Evolutionary conservation across 371 early-diverging fungal species (phyloP), one percentile per base, ranked within the genome.

Genomic region (Saksenaea oblongispora): DNA sequence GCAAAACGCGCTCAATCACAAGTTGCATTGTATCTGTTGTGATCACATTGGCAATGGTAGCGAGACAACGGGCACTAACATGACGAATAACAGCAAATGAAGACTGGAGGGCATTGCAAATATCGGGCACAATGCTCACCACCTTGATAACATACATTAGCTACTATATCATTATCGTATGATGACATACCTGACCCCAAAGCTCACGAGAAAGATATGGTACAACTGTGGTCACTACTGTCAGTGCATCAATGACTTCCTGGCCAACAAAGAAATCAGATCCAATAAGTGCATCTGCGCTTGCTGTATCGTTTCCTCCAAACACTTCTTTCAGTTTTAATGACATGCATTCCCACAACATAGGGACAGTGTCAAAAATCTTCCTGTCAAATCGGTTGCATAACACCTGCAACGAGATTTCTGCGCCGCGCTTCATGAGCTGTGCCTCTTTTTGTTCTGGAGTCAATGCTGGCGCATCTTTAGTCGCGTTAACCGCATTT

Each of bases 341-440:
- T 17, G 84, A 63, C 47, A 93, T 78, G 34, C 89, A 86, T 34
- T 87, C 87, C 93, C 95, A 95, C 22, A 97, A 64, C 55, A 87
- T 89, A 13, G 98, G 96, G 0, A 93, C 83, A 4, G 64, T 70
- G 3, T 76, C 77, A 70, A 96, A 91, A 26, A 96, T 76, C 1
- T 71, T 66, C 8, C 78, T 66, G 0, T 92, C 95, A 79, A 95
- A 95, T 5, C 78, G 78, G 28, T 70, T 75, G 56, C 93, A 93
- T 8, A 96, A 75, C 22, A 84, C 83, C 31, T 80, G 71, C 24
- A 96, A 69, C 1, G 95, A 87, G 9, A 75, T 69, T 54, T 91
- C 87, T 3, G 96, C 96, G 15, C 98, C 98, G 14, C 97, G 90
- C 14, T 92, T 84, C 62, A 92, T 87, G 54, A 89, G 66, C 28